These are phyloP conservation scores for Wickerhamiella vanderwaltii DNA, from an alignment of 805 yeast species.

Conservation along the genomic window DNA sequence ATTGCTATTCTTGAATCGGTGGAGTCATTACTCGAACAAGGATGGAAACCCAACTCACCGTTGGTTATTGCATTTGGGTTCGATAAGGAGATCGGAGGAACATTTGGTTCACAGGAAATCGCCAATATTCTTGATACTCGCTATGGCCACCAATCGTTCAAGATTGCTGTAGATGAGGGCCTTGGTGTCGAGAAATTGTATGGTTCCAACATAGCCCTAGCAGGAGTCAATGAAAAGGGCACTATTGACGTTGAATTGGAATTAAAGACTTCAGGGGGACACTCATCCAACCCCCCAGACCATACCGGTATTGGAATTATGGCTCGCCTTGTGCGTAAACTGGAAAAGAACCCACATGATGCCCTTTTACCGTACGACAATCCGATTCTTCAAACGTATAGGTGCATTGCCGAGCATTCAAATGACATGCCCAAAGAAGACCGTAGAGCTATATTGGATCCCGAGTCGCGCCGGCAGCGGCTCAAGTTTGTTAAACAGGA, in stretches of 20 bases:
- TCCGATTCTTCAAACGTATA: slow-evolving; percentile 47
- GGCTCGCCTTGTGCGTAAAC: slow-evolving; percentile 41
- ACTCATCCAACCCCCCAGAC: slow-evolving; percentile 66
- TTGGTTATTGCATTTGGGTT: slow-evolving; percentile 58
- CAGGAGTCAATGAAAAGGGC: slow-evolving; percentile 55
- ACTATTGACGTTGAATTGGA: slow-evolving; percentile 38
- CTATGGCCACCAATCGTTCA: slow-evolving; percentile 51
- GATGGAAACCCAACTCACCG: slow-evolving; percentile 49
- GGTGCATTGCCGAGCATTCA: slow-evolving; percentile 44
- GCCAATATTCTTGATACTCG: slow-evolving; percentile 36
- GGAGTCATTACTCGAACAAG: slow-evolving; percentile 41
- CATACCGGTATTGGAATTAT: slow-evolving; percentile 72
- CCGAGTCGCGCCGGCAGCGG: slow-evolving; percentile 16
- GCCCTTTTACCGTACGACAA: slow-evolving; percentile 41
- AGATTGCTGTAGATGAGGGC: slow-evolving; percentile 67
- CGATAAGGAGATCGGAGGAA: slow-evolving; percentile 68
- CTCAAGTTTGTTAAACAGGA: slow-evolving; percentile 15
- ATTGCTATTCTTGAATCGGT: slow-evolving; percentile 55
- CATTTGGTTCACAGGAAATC: slow-evolving; percentile 47
- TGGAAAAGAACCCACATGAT: slow-evolving; percentile 48
- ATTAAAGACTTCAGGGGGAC: slow-evolving; percentile 62
- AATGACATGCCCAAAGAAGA: slow-evolving; percentile 14
- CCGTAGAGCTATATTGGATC: slow-evolving; percentile 16
- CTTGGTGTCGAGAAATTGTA: slow-evolving; percentile 31
- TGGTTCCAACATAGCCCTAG: slow-evolving; percentile 41